These are phyloP conservation scores for Chlorella sp. DNA, from an alignment of 139 green algal genomes.

Conservation along the genomic window DNA sequence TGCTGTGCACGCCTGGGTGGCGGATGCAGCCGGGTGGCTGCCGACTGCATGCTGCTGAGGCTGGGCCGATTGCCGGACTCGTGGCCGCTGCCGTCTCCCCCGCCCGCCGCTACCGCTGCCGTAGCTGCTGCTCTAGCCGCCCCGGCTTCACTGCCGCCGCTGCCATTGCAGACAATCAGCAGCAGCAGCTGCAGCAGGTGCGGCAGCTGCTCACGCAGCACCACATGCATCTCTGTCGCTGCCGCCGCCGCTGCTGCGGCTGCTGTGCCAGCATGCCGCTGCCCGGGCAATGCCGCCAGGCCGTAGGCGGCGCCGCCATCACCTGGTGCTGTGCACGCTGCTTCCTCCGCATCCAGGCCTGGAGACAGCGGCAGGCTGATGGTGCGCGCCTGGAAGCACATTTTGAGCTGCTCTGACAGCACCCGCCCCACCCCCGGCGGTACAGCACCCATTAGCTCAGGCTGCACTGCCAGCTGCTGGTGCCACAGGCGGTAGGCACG, in stretches of 20 bases:
- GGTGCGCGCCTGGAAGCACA: constrained; percentile 19
- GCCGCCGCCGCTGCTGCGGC: not conserved
- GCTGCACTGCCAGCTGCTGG: constrained; percentile 4
- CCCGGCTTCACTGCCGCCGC: not conserved
- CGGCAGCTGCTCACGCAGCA: constrained; percentile 20
- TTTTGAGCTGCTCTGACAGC: constrained; percentile 1
- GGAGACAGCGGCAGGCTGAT: not conserved
- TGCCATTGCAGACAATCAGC: not conserved
- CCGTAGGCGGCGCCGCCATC: not conserved
- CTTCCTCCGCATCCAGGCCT: not conserved
- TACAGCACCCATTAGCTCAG: not conserved
- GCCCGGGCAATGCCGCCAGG: not conserved
- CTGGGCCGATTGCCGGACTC: not conserved
- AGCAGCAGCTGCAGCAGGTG: constrained; percentile 23
- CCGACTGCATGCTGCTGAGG: constrained; percentile 24
- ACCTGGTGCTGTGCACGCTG: too few species aligned
- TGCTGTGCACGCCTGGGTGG: too few species aligned
- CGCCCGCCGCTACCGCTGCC: not conserved
- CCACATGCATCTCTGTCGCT: constrained; percentile 16
- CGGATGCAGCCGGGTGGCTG: not conserved
- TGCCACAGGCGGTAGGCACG: not conserved
- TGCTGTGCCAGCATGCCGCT: not conserved
- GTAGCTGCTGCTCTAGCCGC: not conserved
- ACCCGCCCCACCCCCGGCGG: not conserved
- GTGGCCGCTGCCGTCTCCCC: not conserved